Conservation (phyloP, 768 basidiomycete genomes). For the Boletus bicolor region DNA sequence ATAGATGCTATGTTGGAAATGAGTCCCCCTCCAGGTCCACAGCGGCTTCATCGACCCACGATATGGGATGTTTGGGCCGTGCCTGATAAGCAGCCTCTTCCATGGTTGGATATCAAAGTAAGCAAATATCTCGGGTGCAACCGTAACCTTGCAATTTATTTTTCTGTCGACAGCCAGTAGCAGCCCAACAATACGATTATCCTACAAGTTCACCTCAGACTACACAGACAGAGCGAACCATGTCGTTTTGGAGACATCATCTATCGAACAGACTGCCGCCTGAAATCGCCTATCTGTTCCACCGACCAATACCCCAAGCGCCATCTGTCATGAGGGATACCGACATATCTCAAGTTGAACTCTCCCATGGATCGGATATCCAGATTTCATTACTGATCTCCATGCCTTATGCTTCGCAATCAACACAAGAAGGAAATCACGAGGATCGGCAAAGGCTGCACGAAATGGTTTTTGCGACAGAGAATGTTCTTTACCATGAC, state of each 20-base stretch:
- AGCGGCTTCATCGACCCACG: slow-evolving; percentile 13
- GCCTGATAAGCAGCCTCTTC: neutral
- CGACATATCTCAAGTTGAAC: neutral
- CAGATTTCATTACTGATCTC: slow-evolving; percentile 27
- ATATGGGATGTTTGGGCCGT: slow-evolving; percentile 25
- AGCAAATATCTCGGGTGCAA: slow-evolving; percentile 22
- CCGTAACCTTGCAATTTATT: neutral
- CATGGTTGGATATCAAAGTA: slow-evolving; percentile 24
- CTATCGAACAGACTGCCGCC: slow-evolving; percentile 18
- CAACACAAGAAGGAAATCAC: neutral
- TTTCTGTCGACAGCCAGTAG: slow-evolving; percentile 22
- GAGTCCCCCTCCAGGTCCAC: neutral
- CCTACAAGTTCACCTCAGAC: neutral
- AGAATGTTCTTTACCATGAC: slow-evolving; percentile 14
- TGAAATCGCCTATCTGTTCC: slow-evolving; percentile 30
- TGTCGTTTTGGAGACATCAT: slow-evolving; percentile 23
- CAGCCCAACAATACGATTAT: slow-evolving; percentile 10
- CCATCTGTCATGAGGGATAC: neutral
- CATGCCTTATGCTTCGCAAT: slow-evolving; percentile 24
- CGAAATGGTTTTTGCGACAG: slow-evolving; percentile 30
- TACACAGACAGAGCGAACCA: slow-evolving; percentile 2
- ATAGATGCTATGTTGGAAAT: slow-evolving; percentile 24
- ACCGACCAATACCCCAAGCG: slow-evolving; percentile 10
- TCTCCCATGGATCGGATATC: slow-evolving; percentile 21
- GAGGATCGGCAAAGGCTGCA: slow-evolving; percentile 2